phyloP scores from a whole-genome alignment of 2,329 filamentous ascomycete genomes.

The Fulvia fulva region DNA sequence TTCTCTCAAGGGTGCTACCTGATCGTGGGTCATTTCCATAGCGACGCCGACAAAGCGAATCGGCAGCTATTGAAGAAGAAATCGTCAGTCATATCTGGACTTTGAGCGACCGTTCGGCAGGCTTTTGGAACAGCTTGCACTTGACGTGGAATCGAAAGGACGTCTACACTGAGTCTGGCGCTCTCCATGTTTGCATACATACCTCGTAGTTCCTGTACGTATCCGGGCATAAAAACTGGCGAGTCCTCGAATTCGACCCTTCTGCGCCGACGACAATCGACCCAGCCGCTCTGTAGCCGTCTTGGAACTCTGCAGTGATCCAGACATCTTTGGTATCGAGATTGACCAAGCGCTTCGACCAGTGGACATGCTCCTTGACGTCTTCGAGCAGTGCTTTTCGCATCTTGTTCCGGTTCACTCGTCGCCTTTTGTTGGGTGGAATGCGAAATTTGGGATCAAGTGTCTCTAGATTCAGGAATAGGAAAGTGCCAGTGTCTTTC shows the following conservation, averaged over 20 bases:
- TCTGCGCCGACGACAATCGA: constrained; percentile 39
- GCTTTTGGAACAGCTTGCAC: neutral
- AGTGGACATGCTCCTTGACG: neutral
- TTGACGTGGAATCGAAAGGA: neutral
- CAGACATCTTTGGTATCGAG: neutral
- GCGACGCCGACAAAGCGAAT: constrained; percentile 39
- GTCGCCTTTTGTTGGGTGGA: neutral
- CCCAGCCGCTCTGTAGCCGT: neutral
- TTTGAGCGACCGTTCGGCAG: neutral
- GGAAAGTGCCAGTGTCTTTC: neutral
- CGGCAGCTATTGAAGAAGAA: constrained; percentile 30
- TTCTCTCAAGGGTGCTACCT: constrained; percentile 22
- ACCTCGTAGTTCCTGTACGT: constrained; percentile 17
- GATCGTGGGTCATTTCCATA: constrained; percentile 35
- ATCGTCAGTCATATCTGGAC: neutral
- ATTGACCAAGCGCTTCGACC: neutral
- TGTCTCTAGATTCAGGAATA: neutral
- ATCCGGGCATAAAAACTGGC: constrained; percentile 35
- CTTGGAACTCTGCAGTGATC: neutral
- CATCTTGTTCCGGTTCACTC: neutral
- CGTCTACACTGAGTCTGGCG: too few species aligned
- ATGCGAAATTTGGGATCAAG: neutral
- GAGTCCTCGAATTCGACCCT: constrained; percentile 38
- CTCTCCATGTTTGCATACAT: neutral
- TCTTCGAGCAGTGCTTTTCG: neutral